Conservation (phyloP, 1,284 basidiomycete genomes). For the Sphagnurus paluster region DNA sequence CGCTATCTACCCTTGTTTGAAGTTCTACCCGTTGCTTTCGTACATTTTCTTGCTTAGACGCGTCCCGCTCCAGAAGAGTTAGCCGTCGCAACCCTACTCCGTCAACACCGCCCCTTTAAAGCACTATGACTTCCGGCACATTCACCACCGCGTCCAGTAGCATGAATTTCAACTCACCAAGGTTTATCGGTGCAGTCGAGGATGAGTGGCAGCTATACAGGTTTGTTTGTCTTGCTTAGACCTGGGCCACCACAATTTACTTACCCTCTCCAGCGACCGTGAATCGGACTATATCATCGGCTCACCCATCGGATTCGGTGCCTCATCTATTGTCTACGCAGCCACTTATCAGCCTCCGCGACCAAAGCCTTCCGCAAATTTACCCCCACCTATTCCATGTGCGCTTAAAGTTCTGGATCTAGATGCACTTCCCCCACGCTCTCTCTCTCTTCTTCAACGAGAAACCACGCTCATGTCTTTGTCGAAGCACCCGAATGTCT, state of each 20-base stretch:
- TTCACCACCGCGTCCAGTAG: constrained; percentile 1
- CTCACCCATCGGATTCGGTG: constrained; percentile 79
- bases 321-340: constrained; percentile 84
- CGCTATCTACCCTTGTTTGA: not conserved
- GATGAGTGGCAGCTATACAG: constrained; percentile 86
- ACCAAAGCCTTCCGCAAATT: constrained; percentile 22
- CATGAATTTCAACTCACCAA: constrained; percentile 20
- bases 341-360: constrained; percentile 60
- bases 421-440: constrained; percentile 68
- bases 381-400: constrained; percentile 52
- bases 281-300: constrained; percentile 73
- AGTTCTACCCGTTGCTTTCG: constrained; percentile 1
- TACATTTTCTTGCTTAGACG: constrained; percentile 1
- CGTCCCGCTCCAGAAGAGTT: constrained; percentile 9
- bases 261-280: constrained; percentile 50
- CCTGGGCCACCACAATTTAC: constrained; percentile 7
- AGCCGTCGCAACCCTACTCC: not conserved
- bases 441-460: constrained; percentile 70
- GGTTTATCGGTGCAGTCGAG: constrained; percentile 64
- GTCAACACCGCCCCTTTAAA: constrained; percentile 7
- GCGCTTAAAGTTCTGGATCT: constrained; percentile 89
- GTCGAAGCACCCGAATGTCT: constrained; percentile 90
- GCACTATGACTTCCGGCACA: constrained; percentile 13
- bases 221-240: constrained; percentile 34
- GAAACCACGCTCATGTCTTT: constrained; percentile 93